These are phyloP conservation scores for Trametes villosa DNA, from an alignment of 768 basidiomycete species.

Conservation along the genomic window DNA sequence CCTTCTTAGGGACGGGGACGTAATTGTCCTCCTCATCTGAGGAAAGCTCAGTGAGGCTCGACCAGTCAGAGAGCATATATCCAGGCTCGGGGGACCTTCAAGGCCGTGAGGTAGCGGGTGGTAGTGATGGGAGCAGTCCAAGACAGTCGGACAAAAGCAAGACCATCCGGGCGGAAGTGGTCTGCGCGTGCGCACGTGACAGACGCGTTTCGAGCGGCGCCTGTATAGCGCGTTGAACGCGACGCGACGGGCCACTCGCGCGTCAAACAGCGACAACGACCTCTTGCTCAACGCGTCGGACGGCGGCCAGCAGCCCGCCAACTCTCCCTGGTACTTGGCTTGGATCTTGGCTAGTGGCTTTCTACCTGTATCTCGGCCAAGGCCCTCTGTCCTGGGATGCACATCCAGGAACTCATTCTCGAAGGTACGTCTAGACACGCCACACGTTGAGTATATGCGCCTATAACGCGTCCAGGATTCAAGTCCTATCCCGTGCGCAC, in stretches of 20 bases:
- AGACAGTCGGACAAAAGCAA: neutral
- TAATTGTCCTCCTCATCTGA: slow-evolving; percentile 44
- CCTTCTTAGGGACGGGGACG: slow-evolving; percentile 26
- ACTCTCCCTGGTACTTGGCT: too few species aligned
- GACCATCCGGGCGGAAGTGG: too few species aligned
- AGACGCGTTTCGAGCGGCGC: slow-evolving; percentile 9
- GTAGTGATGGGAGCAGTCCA: neutral
- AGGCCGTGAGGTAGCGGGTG: neutral
- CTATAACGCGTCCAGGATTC: slow-evolving; percentile 66
- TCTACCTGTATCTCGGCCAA: neutral
- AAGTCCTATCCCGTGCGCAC: slow-evolving; percentile 98
- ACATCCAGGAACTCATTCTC: slow-evolving; percentile 93
- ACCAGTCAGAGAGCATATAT: slow-evolving; percentile 41
- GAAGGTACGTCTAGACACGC: slow-evolving; percentile 60
- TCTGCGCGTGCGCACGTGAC: neutral
- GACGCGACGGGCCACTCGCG: slow-evolving; percentile 26
- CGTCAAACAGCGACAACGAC: slow-evolving; percentile 11
- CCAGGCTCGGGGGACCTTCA: neutral
- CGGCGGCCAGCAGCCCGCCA: too few species aligned
- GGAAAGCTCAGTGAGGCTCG: slow-evolving; percentile 53
- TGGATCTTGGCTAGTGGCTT: too few species aligned
- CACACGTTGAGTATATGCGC: neutral
- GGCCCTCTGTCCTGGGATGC: slow-evolving; percentile 53
- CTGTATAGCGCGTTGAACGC: slow-evolving; percentile 7
- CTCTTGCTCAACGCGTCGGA: neutral